Conservation (phyloP, 148 eudicot species). For the Persicaria tinctoria region DNA sequence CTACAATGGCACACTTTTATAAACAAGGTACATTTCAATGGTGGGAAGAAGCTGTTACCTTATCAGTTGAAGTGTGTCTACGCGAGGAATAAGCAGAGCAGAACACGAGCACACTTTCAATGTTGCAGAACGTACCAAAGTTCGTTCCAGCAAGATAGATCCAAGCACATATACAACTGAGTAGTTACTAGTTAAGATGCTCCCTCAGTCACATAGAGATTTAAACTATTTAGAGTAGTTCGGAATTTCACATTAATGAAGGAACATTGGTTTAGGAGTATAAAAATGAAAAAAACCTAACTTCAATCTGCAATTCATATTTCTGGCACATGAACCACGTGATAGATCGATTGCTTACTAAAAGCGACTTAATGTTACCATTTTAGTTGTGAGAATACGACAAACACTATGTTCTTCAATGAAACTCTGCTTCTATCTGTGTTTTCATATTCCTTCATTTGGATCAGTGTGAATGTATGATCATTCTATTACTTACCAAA, state of each 20-base stretch:
- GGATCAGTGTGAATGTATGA: not conserved
- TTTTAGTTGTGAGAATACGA: not conserved
- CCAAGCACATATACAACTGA: too few species aligned
- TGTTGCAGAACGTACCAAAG: not conserved
- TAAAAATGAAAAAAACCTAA: not conserved
- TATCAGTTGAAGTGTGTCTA: not conserved
- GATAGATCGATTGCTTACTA: not conserved
- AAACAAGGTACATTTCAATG: too few species aligned
- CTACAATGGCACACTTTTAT: too few species aligned
- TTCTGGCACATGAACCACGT: not conserved
- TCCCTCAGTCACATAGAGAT: too few species aligned
- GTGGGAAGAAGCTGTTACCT: too few species aligned
- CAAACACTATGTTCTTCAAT: not conserved
- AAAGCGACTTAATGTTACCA: not conserved
- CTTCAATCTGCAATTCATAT: not conserved
- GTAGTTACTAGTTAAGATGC: too few species aligned
- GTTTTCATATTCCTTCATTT: not conserved
- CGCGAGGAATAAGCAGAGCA: not conserved
- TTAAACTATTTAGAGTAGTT: too few species aligned
- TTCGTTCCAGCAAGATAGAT: not conserved
- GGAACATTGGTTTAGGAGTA: not conserved
- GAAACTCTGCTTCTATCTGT: not conserved
- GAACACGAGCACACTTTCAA: not conserved
- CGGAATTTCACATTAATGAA: not conserved
- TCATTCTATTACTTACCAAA: slow-evolving; percentile 1